Conservation (phyloP, 768 basidiomycete genomes). For the Lactarius trivialis region DNA sequence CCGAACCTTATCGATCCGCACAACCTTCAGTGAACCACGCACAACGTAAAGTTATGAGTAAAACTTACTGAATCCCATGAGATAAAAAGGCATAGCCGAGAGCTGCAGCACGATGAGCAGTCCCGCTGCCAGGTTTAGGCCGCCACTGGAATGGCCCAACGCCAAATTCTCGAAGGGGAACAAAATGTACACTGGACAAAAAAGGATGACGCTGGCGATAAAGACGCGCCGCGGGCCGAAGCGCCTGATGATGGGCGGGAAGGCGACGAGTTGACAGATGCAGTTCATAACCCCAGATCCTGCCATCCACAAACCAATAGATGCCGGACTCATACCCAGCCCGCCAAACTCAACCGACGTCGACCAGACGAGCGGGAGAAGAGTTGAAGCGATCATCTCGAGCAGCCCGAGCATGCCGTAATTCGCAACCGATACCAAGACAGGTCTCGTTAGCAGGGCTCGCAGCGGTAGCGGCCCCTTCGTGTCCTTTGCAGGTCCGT, state of each 20-base stretch:
- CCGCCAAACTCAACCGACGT: constrained; percentile 39
- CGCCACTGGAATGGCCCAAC: not conserved
- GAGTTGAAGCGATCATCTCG: constrained; percentile 34
- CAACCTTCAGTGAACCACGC: too few relatives aligned
- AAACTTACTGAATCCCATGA: too few relatives aligned
- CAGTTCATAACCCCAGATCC: constrained; percentile 34
- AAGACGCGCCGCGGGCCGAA: constrained; percentile 35
- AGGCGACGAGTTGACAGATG: constrained; percentile 33
- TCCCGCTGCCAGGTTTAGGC: too few relatives aligned
- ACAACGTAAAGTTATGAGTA: too few relatives aligned
- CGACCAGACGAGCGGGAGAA: constrained; percentile 42
- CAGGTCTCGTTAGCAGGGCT: constrained; percentile 28
- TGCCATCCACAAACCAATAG: constrained; percentile 35
- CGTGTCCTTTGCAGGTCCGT: not conserved
- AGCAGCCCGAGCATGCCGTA: constrained; percentile 39
- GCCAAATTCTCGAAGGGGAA: constrained; percentile 27
- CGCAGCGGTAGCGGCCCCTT: constrained; percentile 28
- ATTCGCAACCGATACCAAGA: constrained; percentile 39
- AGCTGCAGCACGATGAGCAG: too few relatives aligned
- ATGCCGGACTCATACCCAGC: constrained; percentile 32
- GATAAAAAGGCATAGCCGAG: too few relatives aligned
- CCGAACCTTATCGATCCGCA: too few relatives aligned
- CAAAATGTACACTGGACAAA: constrained; percentile 24
- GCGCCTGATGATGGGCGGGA: constrained; percentile 32
- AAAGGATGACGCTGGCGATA: constrained; percentile 24